Evolutionary conservation across 2,329 filamentous ascomycete genomes (phyloP).

Genomic region (Alternaria alternata): DNA sequence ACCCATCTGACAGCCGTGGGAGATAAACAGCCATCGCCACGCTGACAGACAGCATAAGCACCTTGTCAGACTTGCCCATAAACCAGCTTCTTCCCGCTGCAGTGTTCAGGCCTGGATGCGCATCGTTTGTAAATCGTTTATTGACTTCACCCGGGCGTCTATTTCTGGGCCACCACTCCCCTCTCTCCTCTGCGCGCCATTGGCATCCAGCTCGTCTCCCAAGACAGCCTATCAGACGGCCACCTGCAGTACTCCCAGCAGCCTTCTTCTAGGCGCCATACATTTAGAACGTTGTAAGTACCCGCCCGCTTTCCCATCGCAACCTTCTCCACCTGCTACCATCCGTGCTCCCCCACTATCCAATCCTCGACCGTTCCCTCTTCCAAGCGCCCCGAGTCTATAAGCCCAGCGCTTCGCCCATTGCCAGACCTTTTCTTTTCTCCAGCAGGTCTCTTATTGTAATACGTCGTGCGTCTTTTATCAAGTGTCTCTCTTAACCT

Average conservation of each 20-base stretch:
- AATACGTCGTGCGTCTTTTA: slow-evolving; percentile 49
- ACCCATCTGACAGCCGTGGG: slow-evolving; percentile 21
- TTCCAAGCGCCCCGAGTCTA: slow-evolving; percentile 52
- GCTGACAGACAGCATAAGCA: slow-evolving; percentile 38
- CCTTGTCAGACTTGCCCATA: slow-evolving; percentile 37
- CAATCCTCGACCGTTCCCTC: slow-evolving; percentile 36
- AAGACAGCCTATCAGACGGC: slow-evolving; percentile 44
- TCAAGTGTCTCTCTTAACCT: slow-evolving; percentile 35
- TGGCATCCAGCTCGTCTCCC: slow-evolving; percentile 41
- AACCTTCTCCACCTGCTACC: slow-evolving; percentile 42
- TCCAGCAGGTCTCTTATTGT: slow-evolving; percentile 54
- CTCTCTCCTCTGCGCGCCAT: slow-evolving; percentile 40
- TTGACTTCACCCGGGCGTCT: slow-evolving; percentile 52
- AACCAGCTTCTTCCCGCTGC: slow-evolving; percentile 35
- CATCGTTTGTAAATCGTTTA: slow-evolving; percentile 40
- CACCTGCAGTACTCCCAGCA: slow-evolving; percentile 43
- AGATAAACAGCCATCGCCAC: slow-evolving; percentile 9
- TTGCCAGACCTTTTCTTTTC: slow-evolving; percentile 44
- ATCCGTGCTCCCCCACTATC: slow-evolving; percentile 41
- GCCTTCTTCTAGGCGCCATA: slow-evolving; percentile 45
- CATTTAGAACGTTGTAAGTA: slow-evolving; percentile 51
- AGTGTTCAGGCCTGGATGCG: slow-evolving; percentile 43
- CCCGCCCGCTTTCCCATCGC: slow-evolving; percentile 48
- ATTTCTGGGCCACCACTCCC: slow-evolving; percentile 49
- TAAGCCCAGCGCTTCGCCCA: slow-evolving; percentile 51